Evolutionary conservation across 164 flowering plant genomes (phyloP), one percentile per base, ranked within the genome.

Genomic region (Cinnamomum micranthum): DNA sequence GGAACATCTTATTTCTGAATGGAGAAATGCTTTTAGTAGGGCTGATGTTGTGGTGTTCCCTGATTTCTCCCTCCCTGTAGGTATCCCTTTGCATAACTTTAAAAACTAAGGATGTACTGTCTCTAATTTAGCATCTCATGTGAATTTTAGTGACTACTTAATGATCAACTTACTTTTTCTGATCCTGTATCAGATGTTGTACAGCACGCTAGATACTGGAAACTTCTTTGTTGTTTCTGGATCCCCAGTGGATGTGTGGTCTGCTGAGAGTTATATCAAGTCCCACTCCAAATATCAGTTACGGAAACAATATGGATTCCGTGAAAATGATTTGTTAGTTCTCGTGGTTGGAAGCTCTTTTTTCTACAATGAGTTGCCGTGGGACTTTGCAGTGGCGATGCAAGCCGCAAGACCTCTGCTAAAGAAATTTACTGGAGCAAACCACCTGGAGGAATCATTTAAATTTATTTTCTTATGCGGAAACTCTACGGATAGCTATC

Each of bases 141-240:
- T 41, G 11, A 41, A 41, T 41, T 41, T 41, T 41, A 9, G 47
- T 41, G 60, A 17, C 25, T 47, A n/a, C 19, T 69, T 47, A 17
- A 2, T 41, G 55, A 41, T 70, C 15, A 24, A 70, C 22, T 70
- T 15, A 50, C 71, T 75, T 22, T 47, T 74, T 41, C 11, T 9
- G 9, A 41, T 62, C 63, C 50, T 79, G 67, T 81, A 76, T 82
- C 97, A 96, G 99, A 89, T 96, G 91, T 80, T 96, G 80, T 89
- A 94, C 83, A 92, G 93, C 80, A 77, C 77, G 77, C 89, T 96
- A 79, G 99, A 96, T 86, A 78, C 84, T 81, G 98, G 98, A 82
- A 96, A 96, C 89, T 96, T 94, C 88, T 84, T 88, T 80, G 97
- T 94, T 73, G 87, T 92, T 80, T 94, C 98, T 84, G 99, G 92